phyloP scores from a whole-genome alignment of 768 basidiomycete genomes.

The Strobilomyces confusus region DNA sequence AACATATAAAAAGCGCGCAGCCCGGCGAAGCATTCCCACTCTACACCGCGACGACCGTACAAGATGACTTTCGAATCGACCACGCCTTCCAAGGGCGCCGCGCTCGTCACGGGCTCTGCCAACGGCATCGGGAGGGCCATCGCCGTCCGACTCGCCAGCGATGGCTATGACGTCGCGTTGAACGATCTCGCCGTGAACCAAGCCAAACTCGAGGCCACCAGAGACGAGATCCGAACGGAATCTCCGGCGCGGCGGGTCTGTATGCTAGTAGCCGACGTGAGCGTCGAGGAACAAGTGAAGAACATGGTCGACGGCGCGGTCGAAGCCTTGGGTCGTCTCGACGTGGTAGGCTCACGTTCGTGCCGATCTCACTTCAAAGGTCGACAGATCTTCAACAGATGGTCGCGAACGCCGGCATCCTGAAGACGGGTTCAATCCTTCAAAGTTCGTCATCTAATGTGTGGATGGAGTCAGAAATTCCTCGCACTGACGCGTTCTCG shows the following conservation, averaged over 20 bases:
- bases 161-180: conserved; percentile 35
- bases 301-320: conserved; percentile 27
- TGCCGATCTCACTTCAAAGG: background rate
- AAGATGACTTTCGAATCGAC: conserved; percentile 4
- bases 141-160: conserved; percentile 33
- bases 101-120: conserved; percentile 30
- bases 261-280: conserved; percentile 24
- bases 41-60: background rate
- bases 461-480: background rate
- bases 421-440: conserved; percentile 6
- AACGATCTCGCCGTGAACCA: conserved; percentile 31
- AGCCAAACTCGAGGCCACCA: conserved; percentile 11
- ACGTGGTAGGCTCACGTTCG: conserved; percentile 28
- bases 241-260: conserved; percentile 9
- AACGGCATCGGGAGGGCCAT: conserved; percentile 34
- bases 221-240: conserved; percentile 12
- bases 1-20: conserved; percentile 1
- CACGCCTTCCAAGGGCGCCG: conserved; percentile 25
- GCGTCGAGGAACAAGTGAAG: conserved; percentile 28
- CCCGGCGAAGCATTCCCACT: background rate
- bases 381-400: conserved; percentile 12
- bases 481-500: background rate
- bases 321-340: conserved; percentile 26
- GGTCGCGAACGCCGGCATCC: conserved; percentile 19
- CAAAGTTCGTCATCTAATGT: conserved; percentile 3